phyloP scores from a whole-genome alignment of 31 red algal species.

The Bonnemaisonia californica region DNA sequence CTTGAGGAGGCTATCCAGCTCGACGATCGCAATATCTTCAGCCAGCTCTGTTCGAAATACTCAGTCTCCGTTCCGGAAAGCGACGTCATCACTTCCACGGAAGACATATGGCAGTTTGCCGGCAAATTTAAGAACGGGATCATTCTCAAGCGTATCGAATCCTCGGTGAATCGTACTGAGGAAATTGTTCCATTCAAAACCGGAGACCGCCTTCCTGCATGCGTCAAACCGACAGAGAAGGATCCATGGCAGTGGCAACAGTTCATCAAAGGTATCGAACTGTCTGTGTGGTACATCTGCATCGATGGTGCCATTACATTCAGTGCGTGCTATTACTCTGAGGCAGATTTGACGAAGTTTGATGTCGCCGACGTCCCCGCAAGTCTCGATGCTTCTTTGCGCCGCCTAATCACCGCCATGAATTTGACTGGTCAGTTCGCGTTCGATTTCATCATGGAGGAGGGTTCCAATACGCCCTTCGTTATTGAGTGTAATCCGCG shows the following conservation, averaged over 20 bases:
- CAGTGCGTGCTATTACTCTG: constrained; percentile 52
- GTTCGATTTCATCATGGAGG: constrained; percentile 70
- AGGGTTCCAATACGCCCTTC: constrained; percentile 2
- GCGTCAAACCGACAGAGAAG: constrained; percentile 32
- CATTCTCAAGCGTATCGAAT: constrained; percentile 75
- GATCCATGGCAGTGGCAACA: constrained; percentile 84
- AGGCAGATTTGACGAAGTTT: constrained; percentile 60
- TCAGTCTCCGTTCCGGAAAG: constrained; percentile 44
- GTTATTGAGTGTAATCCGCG: constrained; percentile 87
- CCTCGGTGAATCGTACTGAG: constrained; percentile 69
- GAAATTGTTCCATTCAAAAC: constrained; percentile 66
- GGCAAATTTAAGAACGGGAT: constrained; percentile 31
- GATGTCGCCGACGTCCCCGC: constrained; percentile 39
- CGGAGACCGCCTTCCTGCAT: constrained; percentile 23
- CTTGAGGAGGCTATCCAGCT: constrained; percentile 61
- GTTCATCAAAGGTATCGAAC: constrained; percentile 57
- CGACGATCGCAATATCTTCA: constrained; percentile 67
- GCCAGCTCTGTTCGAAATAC: constrained; percentile 38
- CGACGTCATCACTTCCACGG: constrained; percentile 34
- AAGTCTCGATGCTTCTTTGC: constrained; percentile 37
- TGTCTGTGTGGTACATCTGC: constrained; percentile 78
- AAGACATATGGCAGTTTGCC: constrained; percentile 19
- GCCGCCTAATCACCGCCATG: constrained; percentile 28
- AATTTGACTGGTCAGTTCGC: constrained; percentile 74
- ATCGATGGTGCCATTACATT: constrained; percentile 66